These are phyloP conservation scores for Colletotrichum graminicola DNA, from an alignment of 2,329 filamentous ascomycete species.

Conservation along the genomic window DNA sequence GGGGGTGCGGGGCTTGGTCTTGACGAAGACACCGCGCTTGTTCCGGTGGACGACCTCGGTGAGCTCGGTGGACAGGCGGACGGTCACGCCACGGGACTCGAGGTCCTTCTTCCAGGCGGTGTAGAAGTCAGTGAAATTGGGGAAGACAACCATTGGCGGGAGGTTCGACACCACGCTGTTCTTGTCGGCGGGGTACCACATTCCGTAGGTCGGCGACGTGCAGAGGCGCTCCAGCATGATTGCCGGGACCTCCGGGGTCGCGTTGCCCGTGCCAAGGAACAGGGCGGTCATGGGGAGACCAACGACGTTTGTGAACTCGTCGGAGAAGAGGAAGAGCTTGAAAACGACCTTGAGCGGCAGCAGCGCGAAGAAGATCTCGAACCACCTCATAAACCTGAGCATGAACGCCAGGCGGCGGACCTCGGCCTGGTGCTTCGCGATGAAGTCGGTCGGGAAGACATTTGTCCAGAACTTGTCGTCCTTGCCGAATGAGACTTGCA, in stretches of 20 bases:
- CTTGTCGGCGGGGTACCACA: conserved; percentile 65
- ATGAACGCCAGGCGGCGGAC: conserved; percentile 65
- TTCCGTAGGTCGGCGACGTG: conserved; percentile 63
- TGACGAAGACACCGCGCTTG: conserved; percentile 64
- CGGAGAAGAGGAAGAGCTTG: conserved; percentile 73
- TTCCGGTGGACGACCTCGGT: conserved; percentile 63
- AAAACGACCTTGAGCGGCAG: conserved; percentile 72
- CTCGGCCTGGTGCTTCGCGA: conserved; percentile 65
- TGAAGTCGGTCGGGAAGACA: conserved; percentile 68
- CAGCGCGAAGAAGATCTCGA: conserved; percentile 67
- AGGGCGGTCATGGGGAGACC: conserved; percentile 63
- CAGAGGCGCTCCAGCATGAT: conserved; percentile 71
- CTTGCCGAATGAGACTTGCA: conserved; percentile 72
- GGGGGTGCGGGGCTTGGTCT: conserved; percentile 54
- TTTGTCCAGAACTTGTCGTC: conserved; percentile 72
- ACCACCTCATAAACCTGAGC: conserved; percentile 66
- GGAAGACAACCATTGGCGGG: conserved; percentile 73
- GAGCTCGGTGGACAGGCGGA: conserved; percentile 68
- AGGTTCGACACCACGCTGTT: conserved; percentile 64
- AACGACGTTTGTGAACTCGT: conserved; percentile 76
- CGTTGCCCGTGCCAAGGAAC: conserved; percentile 78
- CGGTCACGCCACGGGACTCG: conserved; percentile 63
- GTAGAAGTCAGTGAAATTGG: conserved; percentile 70
- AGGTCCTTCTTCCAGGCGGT: conserved; percentile 67
- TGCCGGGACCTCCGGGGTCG: conserved; percentile 74